Evolutionary conservation across 148 eudicot genomes (phyloP).

Genomic region (Camellia japonica): DNA sequence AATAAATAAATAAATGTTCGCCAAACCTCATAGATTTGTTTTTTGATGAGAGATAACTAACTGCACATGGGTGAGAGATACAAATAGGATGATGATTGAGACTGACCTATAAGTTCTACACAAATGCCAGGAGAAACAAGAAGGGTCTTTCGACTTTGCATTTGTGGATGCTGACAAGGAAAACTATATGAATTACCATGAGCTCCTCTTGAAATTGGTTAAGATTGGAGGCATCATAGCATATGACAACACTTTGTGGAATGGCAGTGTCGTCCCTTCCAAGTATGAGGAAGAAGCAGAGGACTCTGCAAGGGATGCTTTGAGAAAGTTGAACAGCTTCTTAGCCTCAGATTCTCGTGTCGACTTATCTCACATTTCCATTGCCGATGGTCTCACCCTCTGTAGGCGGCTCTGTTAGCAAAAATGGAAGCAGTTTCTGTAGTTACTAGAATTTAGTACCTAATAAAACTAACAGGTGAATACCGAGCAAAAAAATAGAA

Average conservation of each 20-base stretch:
- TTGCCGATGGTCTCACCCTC: conserved; percentile 29
- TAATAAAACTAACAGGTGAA: no score
- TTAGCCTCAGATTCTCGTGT: conserved; percentile 24
- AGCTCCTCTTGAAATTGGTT: conserved; percentile 31
- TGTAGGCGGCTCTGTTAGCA: conserved; percentile 16
- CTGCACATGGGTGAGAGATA: neutral
- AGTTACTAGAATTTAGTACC: no score
- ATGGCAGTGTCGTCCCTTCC: conserved; percentile 11
- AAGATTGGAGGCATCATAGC: conserved; percentile 36
- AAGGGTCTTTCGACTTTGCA: conserved; percentile 30
- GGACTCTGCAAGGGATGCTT: conserved; percentile 10
- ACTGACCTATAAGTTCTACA: neutral
- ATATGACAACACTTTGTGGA: conserved; percentile 29
- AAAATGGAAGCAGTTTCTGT: neutral
- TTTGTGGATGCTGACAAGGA: conserved; percentile 49
- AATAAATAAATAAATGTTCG: no score
- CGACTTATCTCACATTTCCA: conserved; percentile 18
- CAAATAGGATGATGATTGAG: no score
- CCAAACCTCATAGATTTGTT: no score
- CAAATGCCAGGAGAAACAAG: conserved; percentile 20
- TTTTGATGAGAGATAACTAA: no score
- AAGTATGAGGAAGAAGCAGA: conserved; percentile 5
- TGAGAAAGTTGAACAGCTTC: conserved; percentile 19
- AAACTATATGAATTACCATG: conserved; percentile 41
- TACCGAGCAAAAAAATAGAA: no score